phyloP scores from a whole-genome alignment of 129 eudicot genomes.

The sunflower (Helianthus annuus) region DNA sequence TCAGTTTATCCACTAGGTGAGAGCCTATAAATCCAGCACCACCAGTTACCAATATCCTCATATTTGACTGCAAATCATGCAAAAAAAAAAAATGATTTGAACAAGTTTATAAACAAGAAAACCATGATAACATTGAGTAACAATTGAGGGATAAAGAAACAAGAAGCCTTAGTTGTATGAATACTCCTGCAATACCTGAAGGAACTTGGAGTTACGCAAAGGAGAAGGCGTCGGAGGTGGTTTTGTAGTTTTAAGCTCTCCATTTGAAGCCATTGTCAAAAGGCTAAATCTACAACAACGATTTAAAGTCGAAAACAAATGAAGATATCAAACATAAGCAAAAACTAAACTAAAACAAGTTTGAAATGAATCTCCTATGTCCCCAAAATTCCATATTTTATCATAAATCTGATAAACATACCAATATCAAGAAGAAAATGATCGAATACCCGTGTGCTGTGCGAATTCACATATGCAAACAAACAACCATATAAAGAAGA shows the following conservation, averaged over 20 bases:
- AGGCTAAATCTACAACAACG: conserved; percentile 25
- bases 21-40: conserved; percentile 99
- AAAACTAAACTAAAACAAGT: not conserved
- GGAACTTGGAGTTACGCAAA: conserved; percentile 71
- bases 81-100: not conserved
- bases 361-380: conserved; percentile 7
- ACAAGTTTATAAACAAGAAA: not conserved
- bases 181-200: conserved; percentile 49
- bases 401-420: conserved; percentile 8
- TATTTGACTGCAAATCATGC: conserved; percentile 62
- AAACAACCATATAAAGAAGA: conserved; percentile 29
- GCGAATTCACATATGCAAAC: conserved; percentile 27
- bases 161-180: not conserved
- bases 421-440: not conserved
- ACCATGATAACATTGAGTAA: no score
- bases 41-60: conserved; percentile 92
- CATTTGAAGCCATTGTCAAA: conserved; percentile 61
- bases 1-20: conserved; percentile 83
- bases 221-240: conserved; percentile 94
- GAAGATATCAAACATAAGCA: not conserved
- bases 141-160: conserved; percentile 1
- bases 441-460: conserved; percentile 23
- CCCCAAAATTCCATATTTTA: conserved; percentile 13
- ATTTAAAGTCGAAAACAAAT: not conserved
- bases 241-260: conserved; percentile 58